Evolutionary conservation across 2,329 filamentous ascomycete species (phyloP).

Genomic region (Colletotrichum tofieldiae): DNA sequence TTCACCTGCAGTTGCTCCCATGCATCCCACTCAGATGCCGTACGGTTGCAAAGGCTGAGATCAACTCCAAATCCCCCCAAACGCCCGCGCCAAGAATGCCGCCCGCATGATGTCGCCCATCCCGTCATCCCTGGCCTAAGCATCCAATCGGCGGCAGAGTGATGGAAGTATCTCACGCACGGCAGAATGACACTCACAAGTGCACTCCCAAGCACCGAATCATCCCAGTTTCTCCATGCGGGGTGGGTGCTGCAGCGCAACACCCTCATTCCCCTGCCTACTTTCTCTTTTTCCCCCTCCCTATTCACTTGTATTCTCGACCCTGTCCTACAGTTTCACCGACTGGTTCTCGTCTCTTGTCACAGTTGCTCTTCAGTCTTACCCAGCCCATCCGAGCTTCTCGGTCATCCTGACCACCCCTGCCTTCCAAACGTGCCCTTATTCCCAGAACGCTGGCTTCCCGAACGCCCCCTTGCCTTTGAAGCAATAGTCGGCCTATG

Average conservation of each 20-base stretch:
- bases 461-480: constrained; percentile 8
- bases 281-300: background rate
- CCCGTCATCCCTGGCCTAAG: constrained; percentile 33
- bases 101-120: constrained; percentile 40
- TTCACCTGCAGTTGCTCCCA: background rate
- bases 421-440: constrained; percentile 17
- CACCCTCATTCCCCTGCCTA: constrained; percentile 13
- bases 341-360: background rate
- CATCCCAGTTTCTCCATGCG: constrained; percentile 2
- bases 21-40: background rate
- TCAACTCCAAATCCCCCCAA: constrained; percentile 26
- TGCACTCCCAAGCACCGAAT: constrained; percentile 28
- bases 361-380: constrained; percentile 2
- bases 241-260: constrained; percentile 6
- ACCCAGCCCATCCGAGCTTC: background rate
- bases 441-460: constrained; percentile 14
- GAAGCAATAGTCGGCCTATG: constrained; percentile 2
- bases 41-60: background rate
- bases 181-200: constrained; percentile 8
- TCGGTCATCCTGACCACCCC: constrained; percentile 16
- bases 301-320: background rate
- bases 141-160: constrained; percentile 34
- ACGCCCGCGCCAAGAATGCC: constrained; percentile 42
- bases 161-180: constrained; percentile 23
- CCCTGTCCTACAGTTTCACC: constrained; percentile 3